Conservation (phyloP, 2,329 filamentous ascomycete genomes). For the Colletotrichum ledebouriae region DNA sequence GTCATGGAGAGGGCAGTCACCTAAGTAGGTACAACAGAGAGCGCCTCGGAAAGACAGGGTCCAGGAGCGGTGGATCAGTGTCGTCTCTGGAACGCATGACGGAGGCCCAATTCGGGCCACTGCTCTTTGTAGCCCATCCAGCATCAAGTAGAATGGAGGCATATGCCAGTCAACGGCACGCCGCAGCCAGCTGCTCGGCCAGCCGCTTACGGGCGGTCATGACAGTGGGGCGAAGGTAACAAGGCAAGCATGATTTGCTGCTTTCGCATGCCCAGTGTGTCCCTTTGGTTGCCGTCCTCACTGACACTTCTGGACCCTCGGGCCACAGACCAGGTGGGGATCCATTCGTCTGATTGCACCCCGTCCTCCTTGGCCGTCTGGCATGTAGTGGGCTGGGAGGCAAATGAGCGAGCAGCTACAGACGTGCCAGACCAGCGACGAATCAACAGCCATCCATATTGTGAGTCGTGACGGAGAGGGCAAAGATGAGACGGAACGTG, state of each 20-base stretch:
- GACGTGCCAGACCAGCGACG: not conserved
- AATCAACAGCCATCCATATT: not conserved
- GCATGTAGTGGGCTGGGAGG: conserved; percentile 4
- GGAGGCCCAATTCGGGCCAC: conserved; percentile 4
- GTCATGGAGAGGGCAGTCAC: conserved; percentile 11
- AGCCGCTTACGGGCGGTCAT: conserved; percentile 25
- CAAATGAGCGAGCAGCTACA: conserved; percentile 3
- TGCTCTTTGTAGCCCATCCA: not conserved
- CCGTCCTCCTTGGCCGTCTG: not conserved
- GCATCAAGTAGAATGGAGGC: conserved; percentile 9
- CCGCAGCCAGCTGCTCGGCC: conserved; percentile 33
- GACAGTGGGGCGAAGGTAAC: not conserved
- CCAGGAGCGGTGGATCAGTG: not conserved
- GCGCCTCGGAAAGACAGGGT: conserved; percentile 23
- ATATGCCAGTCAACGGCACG: conserved; percentile 16
- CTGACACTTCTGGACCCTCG: not conserved
- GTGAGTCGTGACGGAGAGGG: conserved; percentile 22
- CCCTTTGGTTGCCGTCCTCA: not conserved
- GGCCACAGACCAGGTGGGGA: not conserved
- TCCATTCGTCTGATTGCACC: conserved; percentile 24
- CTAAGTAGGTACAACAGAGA: not conserved
- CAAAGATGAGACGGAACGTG: conserved; percentile 13
- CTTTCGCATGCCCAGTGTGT: conserved; percentile 10
- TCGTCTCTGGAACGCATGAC: conserved; percentile 6
- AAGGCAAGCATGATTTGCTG: conserved; percentile 26